Evolutionary conservation across 768 basidiomycete species (phyloP).

Genomic region (Phaffia australis): DNA sequence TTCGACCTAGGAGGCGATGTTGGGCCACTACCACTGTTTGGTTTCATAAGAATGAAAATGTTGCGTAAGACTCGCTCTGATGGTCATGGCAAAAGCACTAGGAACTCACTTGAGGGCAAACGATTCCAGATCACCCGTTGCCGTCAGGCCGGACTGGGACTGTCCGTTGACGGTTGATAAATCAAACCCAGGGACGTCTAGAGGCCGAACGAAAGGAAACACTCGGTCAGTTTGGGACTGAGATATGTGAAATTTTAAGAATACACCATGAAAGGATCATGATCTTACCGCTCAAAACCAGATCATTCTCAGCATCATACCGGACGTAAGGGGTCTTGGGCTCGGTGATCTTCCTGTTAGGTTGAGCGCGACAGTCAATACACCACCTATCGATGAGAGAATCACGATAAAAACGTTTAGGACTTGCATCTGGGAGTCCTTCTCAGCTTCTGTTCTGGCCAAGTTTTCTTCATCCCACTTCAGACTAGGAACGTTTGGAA

Average conservation of each 20-base stretch:
- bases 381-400: not conserved
- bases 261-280: too few relatives aligned
- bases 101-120: constrained; percentile 55
- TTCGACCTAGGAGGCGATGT: constrained; percentile 8
- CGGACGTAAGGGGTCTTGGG: constrained; percentile 94
- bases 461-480: constrained; percentile 96
- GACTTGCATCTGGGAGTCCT: constrained; percentile 73
- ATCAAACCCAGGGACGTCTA: constrained; percentile 75
- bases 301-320: constrained; percentile 34
- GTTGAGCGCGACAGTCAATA: not conserved
- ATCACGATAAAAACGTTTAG: not conserved
- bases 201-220: not conserved
- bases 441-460: constrained; percentile 80
- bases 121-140: constrained; percentile 28
- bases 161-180: constrained; percentile 41
- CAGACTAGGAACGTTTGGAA: constrained; percentile 45
- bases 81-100: constrained; percentile 46
- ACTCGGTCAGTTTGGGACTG: not conserved
- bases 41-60: not conserved
- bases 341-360: constrained; percentile 73
- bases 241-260: too few relatives aligned
- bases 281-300: constrained; percentile 50
- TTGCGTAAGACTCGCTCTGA: constrained; percentile 1
- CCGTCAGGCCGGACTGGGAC: constrained; percentile 47
- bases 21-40: not conserved